Evolutionary conservation across 768 basidiomycete genomes (phyloP).

Genomic region (Cystofilobasidium ferigula): DNA sequence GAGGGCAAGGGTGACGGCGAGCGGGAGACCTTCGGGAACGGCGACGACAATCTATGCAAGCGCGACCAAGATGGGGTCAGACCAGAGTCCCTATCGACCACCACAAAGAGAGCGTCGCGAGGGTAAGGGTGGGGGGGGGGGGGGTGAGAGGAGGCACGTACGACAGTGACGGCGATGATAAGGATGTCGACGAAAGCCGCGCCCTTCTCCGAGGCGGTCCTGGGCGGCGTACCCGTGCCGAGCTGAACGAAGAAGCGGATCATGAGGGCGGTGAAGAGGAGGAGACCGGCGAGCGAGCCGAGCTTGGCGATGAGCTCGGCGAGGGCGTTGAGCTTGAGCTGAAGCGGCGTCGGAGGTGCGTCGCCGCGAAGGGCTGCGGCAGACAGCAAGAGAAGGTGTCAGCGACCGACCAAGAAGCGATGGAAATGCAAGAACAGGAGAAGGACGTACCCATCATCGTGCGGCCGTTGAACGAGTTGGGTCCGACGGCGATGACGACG

Average conservation of each 20-base stretch:
- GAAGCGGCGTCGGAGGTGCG: constrained; percentile 79
- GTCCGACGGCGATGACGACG: constrained; percentile 83
- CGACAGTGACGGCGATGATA: constrained; percentile 26
- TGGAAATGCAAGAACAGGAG: neutral
- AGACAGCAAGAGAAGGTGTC: neutral
- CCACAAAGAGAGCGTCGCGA: neutral
- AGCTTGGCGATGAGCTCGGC: constrained; percentile 91
- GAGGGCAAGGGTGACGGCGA: constrained; percentile 90
- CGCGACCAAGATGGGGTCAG: constrained; percentile 42
- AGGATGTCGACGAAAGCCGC: constrained; percentile 26
- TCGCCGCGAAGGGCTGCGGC: constrained; percentile 71
- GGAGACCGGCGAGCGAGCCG: constrained; percentile 66
- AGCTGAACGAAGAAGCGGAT: constrained; percentile 92
- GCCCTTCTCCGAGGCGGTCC: constrained; percentile 21
- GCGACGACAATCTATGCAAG: constrained; percentile 85
- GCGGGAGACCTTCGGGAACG: constrained; percentile 82
- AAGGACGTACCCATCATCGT: constrained; percentile 81
- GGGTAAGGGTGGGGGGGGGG: too few relatives aligned
- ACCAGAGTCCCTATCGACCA: neutral
- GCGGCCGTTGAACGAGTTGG: constrained; percentile 85
- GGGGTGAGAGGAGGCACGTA: neutral
- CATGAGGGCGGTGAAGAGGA: constrained; percentile 73
- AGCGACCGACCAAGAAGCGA: neutral
- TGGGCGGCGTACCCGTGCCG: constrained; percentile 32
- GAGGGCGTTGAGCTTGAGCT: constrained; percentile 82